Base-by-base conservation (phyloP, 1,139 yeast genomes). In the Geotrichum cucujoidarum region DNA sequence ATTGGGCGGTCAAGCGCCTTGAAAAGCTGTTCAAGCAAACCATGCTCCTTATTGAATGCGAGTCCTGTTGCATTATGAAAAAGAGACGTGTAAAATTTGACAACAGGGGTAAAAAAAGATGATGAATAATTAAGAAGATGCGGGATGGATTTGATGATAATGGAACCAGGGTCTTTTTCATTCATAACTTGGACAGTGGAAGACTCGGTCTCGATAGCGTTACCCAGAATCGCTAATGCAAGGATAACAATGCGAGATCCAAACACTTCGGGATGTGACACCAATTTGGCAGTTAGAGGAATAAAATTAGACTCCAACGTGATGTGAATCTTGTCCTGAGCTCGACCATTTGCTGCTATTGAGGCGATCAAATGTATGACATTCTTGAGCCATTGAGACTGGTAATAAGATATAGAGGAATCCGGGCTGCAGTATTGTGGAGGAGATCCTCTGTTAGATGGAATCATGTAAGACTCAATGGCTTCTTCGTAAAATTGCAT, bases 121-220 rank as follows among this genome's bases (percentile, higher is more conserved):
- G 78, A 70, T 14, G 82, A 76, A 8, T 83, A 83, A 67, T 55
- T 81, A 69, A 53, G 80, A 71, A 30, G 64, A 55, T 37, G 68
- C 67, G 67, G 84, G 78, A 57, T 77, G 71, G 50, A 53, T 10
- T 76, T 74, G 45, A 89, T 63, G 34, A 89, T 74, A 1, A 78
- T 70, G 46, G 84, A 85, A 35, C 89, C 77, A 1, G 87, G 79
- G 1, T 80, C 77, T 0, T 95, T 85, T 63, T 90, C 97, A 44
- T 78, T 81, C 58, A 90, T 73, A 43, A 90, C 83, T 2, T 87
- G 76, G 60, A 77, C 89, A 3, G 95, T 88, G 0, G 97, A 88
- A 2, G 97, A 96, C 59, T 90, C 97, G 56, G 85, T 86, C 61
- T 90, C 94, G 42, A 90, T 80, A 55, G 89, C 86, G 30, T 78